Evolutionary conservation across 108 stramenopile species (phyloP).

Genomic region (Discostella stelligeroides): DNA sequence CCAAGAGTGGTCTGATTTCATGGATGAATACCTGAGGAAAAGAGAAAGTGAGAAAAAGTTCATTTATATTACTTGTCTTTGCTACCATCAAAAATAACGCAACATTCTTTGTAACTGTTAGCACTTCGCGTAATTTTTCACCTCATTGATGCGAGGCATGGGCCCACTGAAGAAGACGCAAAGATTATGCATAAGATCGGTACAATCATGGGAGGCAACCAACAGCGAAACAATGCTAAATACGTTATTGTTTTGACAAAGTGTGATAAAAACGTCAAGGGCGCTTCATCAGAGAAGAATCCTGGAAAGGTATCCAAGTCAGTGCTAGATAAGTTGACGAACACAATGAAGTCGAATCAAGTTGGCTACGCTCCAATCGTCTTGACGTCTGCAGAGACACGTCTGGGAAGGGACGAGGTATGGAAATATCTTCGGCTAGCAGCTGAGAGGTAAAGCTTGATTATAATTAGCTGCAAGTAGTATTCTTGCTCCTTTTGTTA

Average conservation of each 20-base stretch:
- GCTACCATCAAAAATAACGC: too few species aligned
- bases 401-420: constrained; percentile 82
- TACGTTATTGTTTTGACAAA: constrained; percentile 95
- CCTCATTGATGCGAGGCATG: constrained; percentile 91
- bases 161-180: constrained; percentile 88
- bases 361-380: constrained; percentile 78
- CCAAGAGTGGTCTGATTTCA: constrained; percentile 82
- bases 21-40: constrained; percentile 74
- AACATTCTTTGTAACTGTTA: not conserved
- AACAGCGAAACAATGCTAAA: constrained; percentile 49
- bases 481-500: too few species aligned
- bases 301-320: constrained; percentile 69
- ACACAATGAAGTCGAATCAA: constrained; percentile 69
- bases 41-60: constrained; percentile 41
- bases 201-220: constrained; percentile 38
- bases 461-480: not conserved
- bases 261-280: constrained; percentile 92
- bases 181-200: constrained; percentile 87
- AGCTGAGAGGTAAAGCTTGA: constrained; percentile 28
- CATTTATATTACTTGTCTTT: not conserved
- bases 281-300: constrained; percentile 54
- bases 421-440: constrained; percentile 76
- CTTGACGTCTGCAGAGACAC: constrained; percentile 81
- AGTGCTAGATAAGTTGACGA: constrained; percentile 62
- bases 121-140: constrained; percentile 87